Base-by-base conservation (phyloP, 345 rosid species). In the Gossypium raimondii region DNA sequence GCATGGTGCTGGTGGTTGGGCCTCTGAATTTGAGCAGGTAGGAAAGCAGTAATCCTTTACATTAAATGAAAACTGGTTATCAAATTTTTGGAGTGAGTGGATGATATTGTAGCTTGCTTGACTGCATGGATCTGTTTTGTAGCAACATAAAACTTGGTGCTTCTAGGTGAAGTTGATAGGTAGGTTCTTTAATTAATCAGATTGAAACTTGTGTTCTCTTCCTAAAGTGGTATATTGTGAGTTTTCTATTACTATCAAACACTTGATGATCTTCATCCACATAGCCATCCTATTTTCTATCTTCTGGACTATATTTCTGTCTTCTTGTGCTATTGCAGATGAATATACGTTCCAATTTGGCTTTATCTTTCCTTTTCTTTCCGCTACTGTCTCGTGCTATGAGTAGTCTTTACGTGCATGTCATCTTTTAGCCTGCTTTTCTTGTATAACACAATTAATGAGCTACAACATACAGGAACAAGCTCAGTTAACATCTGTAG, bases 1-100 rank as follows among this genome's bases (percentile, higher is more conserved):
- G 50, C 96, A 92, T 79, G 97, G 99, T 78, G 86, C 88, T 71
- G 87, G 87, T 88, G 90, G 97, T 56, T 96, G 99, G 98, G 99
- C 88, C 67, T 89, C 98, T 27, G 97, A 96, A 84, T 96, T 96
- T 82, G 97, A 89, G 82, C 97, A 89, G 93, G 99, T 91, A 81
- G 45, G 79, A 45, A 66, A 68, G 66, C 64, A 29, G 44, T 17
- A 25, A 76, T 24, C 72, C 71, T 57, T 17, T 22, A 24, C 59
- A 14, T 24, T 22, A 24, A 25, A 67, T 16, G 20, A 25, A 45
- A 29, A 24, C n/a, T 25, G 58, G 43, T 68, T 48, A 68, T 68
- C 38, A 27, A 17, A 1, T 9, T 29, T 69, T 14, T 51, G 2
- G 60, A 51, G 57, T 16, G 44, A 50, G 58, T 51, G 73, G 59